Evolutionary conservation across 176 grass and related monocot species (phyloP), one percentile per base, ranked within the genome.

Genomic region (Juncus effusus): DNA sequence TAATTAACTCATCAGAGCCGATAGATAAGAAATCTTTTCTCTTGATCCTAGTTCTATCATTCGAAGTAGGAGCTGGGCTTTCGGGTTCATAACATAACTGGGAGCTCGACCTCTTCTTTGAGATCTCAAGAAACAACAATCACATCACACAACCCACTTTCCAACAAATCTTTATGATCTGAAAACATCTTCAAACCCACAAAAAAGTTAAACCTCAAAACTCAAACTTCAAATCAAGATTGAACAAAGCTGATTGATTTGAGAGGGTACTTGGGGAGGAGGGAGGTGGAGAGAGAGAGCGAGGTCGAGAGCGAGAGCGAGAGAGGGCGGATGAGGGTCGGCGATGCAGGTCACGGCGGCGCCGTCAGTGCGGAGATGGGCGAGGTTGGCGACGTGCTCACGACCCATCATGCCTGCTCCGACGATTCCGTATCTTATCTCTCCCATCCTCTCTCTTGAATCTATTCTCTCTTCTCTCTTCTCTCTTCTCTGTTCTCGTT

Each of bases 381-480:
- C 82, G 13, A 96, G 92, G 66, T 91, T 96, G 53, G 78, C 59
- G 62, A 96, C 72, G 62, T 96, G 92, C 82, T 96, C 92, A 76
- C 92, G 52, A 16, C 92, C 92, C 92, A 96, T 96, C 87, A 96
- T 96, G 61, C 92, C 92, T 40, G 88, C 84, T 37, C 91, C 87
- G 2, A 96, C 70, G 16, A 96, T 91, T 41, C 87, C 92, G 62
- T 96, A 96, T 76, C 92, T 78, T 52, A 87, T 77, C 71, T 44
- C 59, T 42, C 28, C 42, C 80, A 7, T 76, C n/a, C n/a, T n/a
- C n/a, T n/a, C n/a, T n/a, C n/a, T n/a, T n/a, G n/a, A n/a, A n/a
- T n/a, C n/a, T n/a, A n/a, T n/a, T n/a, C n/a, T n/a, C n/a, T n/a
- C n/a, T n/a, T n/a, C 9, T 59, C 62, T 41, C 13, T 41, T 38